phyloP scores from a whole-genome alignment of 768 basidiomycete species.

The Tricholoma terreum region DNA sequence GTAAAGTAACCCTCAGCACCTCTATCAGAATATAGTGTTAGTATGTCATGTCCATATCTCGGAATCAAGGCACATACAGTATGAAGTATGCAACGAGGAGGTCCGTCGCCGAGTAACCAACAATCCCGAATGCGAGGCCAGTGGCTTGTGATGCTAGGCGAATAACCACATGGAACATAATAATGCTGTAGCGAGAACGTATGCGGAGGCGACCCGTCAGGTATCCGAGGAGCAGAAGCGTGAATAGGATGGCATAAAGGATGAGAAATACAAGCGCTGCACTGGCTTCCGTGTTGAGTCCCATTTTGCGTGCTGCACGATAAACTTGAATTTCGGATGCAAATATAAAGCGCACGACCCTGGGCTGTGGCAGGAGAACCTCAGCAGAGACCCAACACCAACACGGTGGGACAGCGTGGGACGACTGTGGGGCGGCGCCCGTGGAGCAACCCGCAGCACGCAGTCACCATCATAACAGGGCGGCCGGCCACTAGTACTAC shows the following conservation, averaged over 20 bases:
- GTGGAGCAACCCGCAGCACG: no score
- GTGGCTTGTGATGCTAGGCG: constrained; percentile 34
- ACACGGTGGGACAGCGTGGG: no score
- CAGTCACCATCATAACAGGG: no score
- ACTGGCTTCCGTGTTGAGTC: constrained; percentile 22
- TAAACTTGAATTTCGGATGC: no score
- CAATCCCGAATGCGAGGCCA: constrained; percentile 33
- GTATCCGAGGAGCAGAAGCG: constrained; percentile 27
- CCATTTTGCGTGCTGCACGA: constrained; percentile 5
- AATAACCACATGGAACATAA: constrained; percentile 31
- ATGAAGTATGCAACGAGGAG: constrained; percentile 32
- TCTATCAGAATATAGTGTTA: neutral
- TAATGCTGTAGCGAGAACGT: constrained; percentile 29
- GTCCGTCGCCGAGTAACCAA: constrained; percentile 24
- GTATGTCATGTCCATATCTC: neutral
- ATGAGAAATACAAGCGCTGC: constrained; percentile 34
- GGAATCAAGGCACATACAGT: constrained; percentile 13
- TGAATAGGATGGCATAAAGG: constrained; percentile 29
- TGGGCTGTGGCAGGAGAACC: no score
- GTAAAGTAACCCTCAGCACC: constrained; percentile 33
- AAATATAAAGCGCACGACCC: no score
- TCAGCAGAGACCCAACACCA: no score
- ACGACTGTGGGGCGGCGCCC: no score
- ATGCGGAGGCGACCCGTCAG: constrained; percentile 24
- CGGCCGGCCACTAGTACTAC: no score